Percentiles rank a stretch among this genome's conserved stretches.
phyloP scores from a whole-genome alignment of 768 basidiomycete genomes.

The Mrakia frigida region DNA sequence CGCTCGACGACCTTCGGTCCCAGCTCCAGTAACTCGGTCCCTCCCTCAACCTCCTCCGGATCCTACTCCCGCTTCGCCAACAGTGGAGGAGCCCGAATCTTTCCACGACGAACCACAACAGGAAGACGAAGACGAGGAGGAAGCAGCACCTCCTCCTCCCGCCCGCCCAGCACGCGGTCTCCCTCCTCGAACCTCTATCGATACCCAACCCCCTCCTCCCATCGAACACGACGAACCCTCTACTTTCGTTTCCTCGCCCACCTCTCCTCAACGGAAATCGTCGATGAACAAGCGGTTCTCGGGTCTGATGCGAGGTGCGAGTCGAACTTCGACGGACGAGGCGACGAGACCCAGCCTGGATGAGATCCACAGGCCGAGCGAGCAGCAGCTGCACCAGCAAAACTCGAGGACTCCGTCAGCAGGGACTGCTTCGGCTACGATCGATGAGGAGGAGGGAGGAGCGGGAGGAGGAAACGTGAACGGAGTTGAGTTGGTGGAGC shows the following conservation, averaged over 20 bases:
- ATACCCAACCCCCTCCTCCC: slow-evolving; percentile 45
- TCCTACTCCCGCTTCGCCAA: background rate
- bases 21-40: background rate
- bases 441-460: background rate
- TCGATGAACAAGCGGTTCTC: slow-evolving; percentile 22
- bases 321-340: slow-evolving; percentile 34
- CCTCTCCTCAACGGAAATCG: background rate
- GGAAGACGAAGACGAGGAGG: slow-evolving; percentile 28
- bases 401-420: slow-evolving; percentile 17
- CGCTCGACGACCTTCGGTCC: slow-evolving; percentile 34
- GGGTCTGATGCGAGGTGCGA: slow-evolving; percentile 54
- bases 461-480: slow-evolving; percentile 5
- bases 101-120: background rate
- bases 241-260: background rate
- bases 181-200: slow-evolving; percentile 49
- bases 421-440: background rate
- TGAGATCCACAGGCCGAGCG: slow-evolving; percentile 14
- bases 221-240: slow-evolving; percentile 25
- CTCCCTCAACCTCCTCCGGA: slow-evolving; percentile 28
- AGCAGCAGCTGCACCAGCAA: slow-evolving; percentile 32
- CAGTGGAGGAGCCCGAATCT: slow-evolving; percentile 35
- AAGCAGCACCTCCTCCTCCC: slow-evolving; percentile 47
- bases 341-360: slow-evolving; percentile 9
- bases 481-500: background rate
- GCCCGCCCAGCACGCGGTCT: slow-evolving; percentile 48